Percentiles rank a stretch among this genome's conserved stretches.
Conservation (phyloP, 148 eudicot species). For the Chenopodium formosanum region DNA sequence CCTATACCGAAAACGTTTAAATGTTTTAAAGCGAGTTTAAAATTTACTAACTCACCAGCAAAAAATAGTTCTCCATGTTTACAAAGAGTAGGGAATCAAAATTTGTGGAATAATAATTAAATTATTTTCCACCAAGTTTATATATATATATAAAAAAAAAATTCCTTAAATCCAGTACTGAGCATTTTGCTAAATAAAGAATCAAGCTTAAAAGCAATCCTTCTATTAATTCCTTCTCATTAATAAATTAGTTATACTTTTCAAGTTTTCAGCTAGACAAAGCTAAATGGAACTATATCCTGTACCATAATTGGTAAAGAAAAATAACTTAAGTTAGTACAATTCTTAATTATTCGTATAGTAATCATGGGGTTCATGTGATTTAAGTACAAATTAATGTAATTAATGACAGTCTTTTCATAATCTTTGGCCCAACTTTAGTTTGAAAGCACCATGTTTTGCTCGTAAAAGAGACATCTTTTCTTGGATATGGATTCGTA, state of each 20-base stretch:
- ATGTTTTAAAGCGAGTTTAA: no score
- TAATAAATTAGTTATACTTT: neutral
- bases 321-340: neutral
- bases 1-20: no score
- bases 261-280: neutral
- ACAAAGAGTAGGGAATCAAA: neutral
- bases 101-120: neutral
- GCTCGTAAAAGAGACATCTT: neutral
- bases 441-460: neutral
- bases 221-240: neutral
- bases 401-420: neutral
- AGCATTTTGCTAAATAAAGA: neutral
- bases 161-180: neutral
- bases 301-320: neutral
- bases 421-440: neutral
- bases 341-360: neutral
- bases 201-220: neutral
- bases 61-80: no score
- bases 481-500: neutral
- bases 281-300: neutral
- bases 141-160: no score
- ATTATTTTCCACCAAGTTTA: neutral
- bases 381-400: neutral
- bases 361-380: neutral
- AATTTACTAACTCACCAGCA: no score